Evolutionary conservation across 78 protist species (phyloP), one percentile per base, ranked within the genome.

Genomic region (Chrysochromulina tobinii): DNA sequence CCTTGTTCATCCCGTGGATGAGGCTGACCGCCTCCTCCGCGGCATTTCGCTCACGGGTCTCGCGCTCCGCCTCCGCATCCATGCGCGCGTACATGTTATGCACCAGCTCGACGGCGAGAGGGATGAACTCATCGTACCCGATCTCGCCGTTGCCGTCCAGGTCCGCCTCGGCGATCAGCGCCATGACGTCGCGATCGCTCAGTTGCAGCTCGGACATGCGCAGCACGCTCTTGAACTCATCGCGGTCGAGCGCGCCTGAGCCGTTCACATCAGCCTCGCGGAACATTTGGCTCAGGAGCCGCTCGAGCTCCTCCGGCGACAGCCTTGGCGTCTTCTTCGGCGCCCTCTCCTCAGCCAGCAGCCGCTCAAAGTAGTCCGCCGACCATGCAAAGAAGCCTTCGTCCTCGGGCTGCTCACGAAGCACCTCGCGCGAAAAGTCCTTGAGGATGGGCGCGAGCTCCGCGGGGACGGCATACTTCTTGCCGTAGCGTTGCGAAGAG

Each of bases 361-460:
- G 53, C 38, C 38, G 38, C 50, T 1, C 23, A 17, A 85, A 85
- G 89, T 85, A 85, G 25, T 15, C 27, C 7, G 89, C 89, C 77
- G 77, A 73, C 38, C 38, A 38, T 38, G 38, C 38, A 15, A 85
- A 85, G 2, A 12, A 57, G 57, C 61, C 59, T 11, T 61, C 50
- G 57, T 85, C 23, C n/a, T 8, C 38, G 18, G 89, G 89, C 51
- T 85, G 59, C 61, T 25, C 0, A 54, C 89, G 61, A 25, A 85
- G 57, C 23, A 85, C 73, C 51, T 85, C 89, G 23, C 89, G 89
- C 18, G 77, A 20, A 38, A 85, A 85, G 15, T n/a, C 89, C 51
- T 85, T 85, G 11, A 83, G 88, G 23, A 83, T 12, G 58, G 51
- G 15, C n/a, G 66, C 69, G 68, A 83, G 27, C 57, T 58, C 88